Conservation (phyloP, 2,329 filamentous ascomycete genomes). For the Stemphylium beticola region DNA sequence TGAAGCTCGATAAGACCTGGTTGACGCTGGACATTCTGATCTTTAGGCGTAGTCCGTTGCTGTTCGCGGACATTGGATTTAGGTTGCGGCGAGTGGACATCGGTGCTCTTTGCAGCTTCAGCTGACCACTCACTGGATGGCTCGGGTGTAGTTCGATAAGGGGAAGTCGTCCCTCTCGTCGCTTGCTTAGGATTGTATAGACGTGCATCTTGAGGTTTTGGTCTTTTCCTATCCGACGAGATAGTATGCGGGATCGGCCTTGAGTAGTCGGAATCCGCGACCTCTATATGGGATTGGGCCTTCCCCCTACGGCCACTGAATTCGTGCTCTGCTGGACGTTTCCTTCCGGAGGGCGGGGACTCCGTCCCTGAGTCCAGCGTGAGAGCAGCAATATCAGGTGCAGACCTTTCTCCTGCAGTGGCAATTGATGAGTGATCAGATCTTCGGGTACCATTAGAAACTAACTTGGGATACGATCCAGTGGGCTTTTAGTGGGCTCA, state of each 20-base stretch:
- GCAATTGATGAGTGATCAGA: conserved; percentile 33
- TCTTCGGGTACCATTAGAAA: conserved; percentile 23
- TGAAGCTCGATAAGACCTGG: conserved; percentile 45
- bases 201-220: conserved; percentile 27
- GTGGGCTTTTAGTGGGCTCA: conserved; percentile 6
- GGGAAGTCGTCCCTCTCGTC: conserved; percentile 17
- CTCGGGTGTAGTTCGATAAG: conserved; percentile 32
- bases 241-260: conserved; percentile 27
- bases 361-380: conserved; percentile 31
- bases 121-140: conserved; percentile 32
- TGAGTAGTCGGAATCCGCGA: conserved; percentile 36
- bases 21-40: conserved; percentile 26
- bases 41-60: conserved; percentile 19
- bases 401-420: conserved; percentile 33
- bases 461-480: not conserved
- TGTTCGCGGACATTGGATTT: conserved; percentile 18
- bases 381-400: conserved; percentile 39
- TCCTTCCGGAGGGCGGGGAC: conserved; percentile 31
- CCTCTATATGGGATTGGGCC: conserved; percentile 26
- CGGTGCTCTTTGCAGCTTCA: conserved; percentile 26
- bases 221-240: conserved; percentile 19
- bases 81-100: conserved; percentile 21
- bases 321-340: conserved; percentile 39
- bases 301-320: conserved; percentile 35
- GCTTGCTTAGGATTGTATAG: conserved; percentile 30